Percentiles rank a stretch among this genome's conserved stretches.
phyloP scores from a whole-genome alignment of 2,329 filamentous ascomycete species.

The Drechslerella stenobrocha region DNA sequence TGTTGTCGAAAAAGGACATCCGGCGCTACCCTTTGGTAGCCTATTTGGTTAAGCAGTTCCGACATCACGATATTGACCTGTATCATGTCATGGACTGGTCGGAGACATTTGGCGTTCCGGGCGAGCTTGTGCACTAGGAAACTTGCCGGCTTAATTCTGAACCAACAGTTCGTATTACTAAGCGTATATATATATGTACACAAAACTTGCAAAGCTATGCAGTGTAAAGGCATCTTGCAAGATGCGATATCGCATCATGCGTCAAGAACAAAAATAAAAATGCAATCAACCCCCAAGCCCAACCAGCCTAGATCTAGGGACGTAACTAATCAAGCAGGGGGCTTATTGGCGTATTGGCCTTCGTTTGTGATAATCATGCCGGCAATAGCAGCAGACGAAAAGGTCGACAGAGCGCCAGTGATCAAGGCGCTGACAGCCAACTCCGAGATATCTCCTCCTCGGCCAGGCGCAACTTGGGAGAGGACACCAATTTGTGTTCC shows the following conservation, averaged over 20 bases:
- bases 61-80: not conserved
- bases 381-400: slow-evolving; percentile 59
- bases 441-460: slow-evolving; percentile 60
- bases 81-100: not conserved
- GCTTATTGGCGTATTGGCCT: slow-evolving; percentile 18
- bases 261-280: too few species aligned
- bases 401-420: slow-evolving; percentile 59
- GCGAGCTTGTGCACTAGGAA: too few species aligned
- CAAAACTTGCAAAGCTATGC: too few species aligned
- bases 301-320: not conserved
- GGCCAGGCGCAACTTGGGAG: slow-evolving; percentile 60
- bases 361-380: slow-evolving; percentile 58
- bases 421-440: slow-evolving; percentile 59
- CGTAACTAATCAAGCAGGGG: not conserved
- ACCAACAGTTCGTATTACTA: too few species aligned
- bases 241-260: too few species aligned
- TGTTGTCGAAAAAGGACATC: slow-evolving; percentile 7
- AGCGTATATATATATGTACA: too few species aligned
- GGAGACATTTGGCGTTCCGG: not conserved
- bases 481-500: slow-evolving; percentile 62
- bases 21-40: slow-evolving; percentile 43
- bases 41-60: not conserved
- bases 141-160: too few species aligned
- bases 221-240: too few species aligned
- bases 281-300: too few species aligned